Percentiles rank a stretch among this genome's conserved stretches.
Evolutionary conservation across 441 rosid species (phyloP).

Genomic region (Dalechampia spathulata): DNA sequence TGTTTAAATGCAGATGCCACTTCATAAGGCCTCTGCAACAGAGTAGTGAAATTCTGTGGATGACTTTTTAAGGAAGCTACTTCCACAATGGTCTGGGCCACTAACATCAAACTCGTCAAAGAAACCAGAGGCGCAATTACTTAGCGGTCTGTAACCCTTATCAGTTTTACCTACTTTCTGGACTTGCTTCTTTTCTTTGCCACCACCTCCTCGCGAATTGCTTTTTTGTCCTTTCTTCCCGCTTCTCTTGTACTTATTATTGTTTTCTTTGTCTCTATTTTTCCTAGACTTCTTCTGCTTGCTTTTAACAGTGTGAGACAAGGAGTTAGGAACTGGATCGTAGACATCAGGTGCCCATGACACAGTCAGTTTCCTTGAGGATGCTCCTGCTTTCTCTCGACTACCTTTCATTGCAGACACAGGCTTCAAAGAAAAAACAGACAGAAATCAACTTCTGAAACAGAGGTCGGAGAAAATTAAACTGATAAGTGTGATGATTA

Average conservation of each 20-base stretch:
- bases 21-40: conserved; percentile 51
- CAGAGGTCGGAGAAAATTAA: too few species aligned
- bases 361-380: conserved; percentile 41
- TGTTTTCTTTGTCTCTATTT: conserved; percentile 30
- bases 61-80: conserved; percentile 39
- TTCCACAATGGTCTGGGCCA: conserved; percentile 40
- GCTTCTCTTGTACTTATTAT: conserved; percentile 35
- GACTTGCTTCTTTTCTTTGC: conserved; percentile 59
- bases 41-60: conserved; percentile 34
- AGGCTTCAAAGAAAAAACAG: conserved; percentile 21
- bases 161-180: conserved; percentile 27
- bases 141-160: conserved; percentile 17
- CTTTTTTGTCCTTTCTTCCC: conserved; percentile 75
- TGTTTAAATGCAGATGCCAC: neutral
- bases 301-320: conserved; percentile 52
- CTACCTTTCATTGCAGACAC: conserved; percentile 79
- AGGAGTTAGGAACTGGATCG: conserved; percentile 75
- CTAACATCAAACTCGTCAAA: conserved; percentile 27
- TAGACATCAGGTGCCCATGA: conserved; percentile 92
- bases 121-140: conserved; percentile 6
- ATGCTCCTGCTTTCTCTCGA: conserved; percentile 52
- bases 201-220: conserved; percentile 31
- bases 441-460: neutral
- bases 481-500: too few species aligned
- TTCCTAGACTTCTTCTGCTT: conserved; percentile 50